Percentiles rank a stretch among this genome's conserved stretches.
These are phyloP conservation scores for Tulasnella sp. DNA, from an alignment of 768 basidiomycete species.

Conservation along the genomic window DNA sequence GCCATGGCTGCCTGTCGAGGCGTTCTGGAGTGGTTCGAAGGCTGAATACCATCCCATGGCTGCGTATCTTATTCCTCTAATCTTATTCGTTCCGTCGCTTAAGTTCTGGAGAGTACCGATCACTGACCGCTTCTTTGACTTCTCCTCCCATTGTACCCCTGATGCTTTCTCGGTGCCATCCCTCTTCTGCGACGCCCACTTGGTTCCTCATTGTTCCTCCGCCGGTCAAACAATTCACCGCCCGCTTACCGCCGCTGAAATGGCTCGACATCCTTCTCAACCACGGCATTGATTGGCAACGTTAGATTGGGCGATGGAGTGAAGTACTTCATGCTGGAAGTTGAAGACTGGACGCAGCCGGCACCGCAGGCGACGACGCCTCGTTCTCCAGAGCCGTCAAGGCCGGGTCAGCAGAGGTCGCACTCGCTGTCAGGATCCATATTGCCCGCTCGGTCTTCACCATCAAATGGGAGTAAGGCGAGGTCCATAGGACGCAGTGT, in stretches of 20 bases:
- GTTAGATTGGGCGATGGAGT: constrained; percentile 67
- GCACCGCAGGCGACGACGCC: background rate
- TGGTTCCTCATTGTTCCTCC: constrained; percentile 1
- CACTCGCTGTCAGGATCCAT: background rate
- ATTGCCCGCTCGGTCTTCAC: background rate
- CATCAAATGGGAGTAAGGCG: background rate
- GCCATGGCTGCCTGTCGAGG: background rate
- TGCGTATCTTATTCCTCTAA: constrained; percentile 4
- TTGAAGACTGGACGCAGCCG: constrained; percentile 90
- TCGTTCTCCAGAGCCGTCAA: background rate
- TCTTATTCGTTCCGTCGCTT: background rate
- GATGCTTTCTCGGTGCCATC: background rate
- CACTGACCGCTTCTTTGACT: constrained; percentile 11
- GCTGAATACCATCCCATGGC: background rate
- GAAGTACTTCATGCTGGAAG: constrained; percentile 91
- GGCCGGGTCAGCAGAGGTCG: background rate
- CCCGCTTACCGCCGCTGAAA: background rate
- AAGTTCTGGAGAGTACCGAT: constrained; percentile 5
- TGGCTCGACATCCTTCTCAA: background rate
- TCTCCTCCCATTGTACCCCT: constrained; percentile 6
- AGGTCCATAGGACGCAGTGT: background rate
- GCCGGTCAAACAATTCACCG: background rate
- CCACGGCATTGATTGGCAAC: background rate
- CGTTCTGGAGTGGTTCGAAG: background rate
- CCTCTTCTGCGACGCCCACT: constrained; percentile 7